Conservation (phyloP, 768 basidiomycete genomes). For the Suillus ampliporus region DNA sequence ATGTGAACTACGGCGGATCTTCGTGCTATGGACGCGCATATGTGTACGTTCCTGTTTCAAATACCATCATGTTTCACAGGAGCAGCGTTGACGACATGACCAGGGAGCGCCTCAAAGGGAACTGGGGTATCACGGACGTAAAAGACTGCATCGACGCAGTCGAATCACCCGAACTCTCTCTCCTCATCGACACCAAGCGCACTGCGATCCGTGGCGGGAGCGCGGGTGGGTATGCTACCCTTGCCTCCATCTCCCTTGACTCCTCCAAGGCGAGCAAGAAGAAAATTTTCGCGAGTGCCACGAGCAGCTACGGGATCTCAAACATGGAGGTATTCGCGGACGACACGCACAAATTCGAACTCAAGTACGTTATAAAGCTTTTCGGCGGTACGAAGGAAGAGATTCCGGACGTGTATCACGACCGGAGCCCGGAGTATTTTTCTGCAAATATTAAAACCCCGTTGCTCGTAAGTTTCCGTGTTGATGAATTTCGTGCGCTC, state of each 20-base stretch:
- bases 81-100: constrained; percentile 64
- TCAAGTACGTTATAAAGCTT: constrained; percentile 60
- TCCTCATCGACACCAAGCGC: constrained; percentile 67
- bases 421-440: constrained; percentile 68
- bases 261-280: constrained; percentile 64
- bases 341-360: constrained; percentile 78
- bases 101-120: constrained; percentile 54
- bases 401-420: constrained; percentile 61
- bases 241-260: constrained; percentile 50
- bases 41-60: constrained; percentile 43
- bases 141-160: constrained; percentile 66
- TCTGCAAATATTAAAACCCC: constrained; percentile 67
- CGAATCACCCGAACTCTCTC: constrained; percentile 41
- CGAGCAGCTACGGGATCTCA: constrained; percentile 71
- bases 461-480: constrained; percentile 55
- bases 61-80: constrained; percentile 52
- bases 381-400: constrained; percentile 62
- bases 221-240: constrained; percentile 74
- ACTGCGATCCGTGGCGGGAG: constrained; percentile 74
- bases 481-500: constrained; percentile 41
- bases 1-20: constrained; percentile 81
- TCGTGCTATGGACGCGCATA: constrained; percentile 76
- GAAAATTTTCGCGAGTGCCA: constrained; percentile 64
- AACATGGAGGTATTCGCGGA: constrained; percentile 61
- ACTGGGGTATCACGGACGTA: constrained; percentile 81